These are phyloP conservation scores for Xerocomellus intermedius DNA, from an alignment of 768 basidiomycete species.

Conservation along the genomic window DNA sequence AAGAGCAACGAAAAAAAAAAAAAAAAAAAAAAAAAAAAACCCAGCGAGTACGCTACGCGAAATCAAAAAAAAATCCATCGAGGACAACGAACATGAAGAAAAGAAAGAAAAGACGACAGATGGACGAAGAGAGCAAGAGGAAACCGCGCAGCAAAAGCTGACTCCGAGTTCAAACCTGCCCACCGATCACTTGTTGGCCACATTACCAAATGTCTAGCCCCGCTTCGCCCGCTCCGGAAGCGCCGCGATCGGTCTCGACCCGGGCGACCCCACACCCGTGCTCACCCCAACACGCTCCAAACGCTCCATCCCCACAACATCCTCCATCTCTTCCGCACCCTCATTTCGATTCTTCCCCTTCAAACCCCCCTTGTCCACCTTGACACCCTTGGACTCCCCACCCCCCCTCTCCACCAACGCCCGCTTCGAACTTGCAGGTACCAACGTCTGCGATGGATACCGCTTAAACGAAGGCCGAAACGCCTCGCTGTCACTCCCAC, in stretches of 20 bases:
- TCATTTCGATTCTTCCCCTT: background rate
- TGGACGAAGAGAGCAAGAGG: background rate
- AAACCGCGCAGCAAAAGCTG: background rate
- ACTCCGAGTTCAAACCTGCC: background rate
- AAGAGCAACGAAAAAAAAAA: background rate
- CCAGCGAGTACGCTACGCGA: too few species aligned
- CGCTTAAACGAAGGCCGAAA: constrained; percentile 69
- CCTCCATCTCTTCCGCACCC: background rate
- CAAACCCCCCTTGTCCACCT: background rate
- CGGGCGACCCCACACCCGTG: constrained; percentile 24
- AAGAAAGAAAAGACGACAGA: background rate
- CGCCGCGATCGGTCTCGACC: constrained; percentile 26
- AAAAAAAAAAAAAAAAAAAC: background rate
- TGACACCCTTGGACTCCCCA: constrained; percentile 17
- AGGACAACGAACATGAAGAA: background rate
- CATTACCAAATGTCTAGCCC: constrained; percentile 4
- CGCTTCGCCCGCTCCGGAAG: constrained; percentile 33
- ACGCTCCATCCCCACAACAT: background rate
- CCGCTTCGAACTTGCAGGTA: constrained; percentile 55
- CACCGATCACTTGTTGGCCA: background rate
- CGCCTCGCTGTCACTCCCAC: constrained; percentile 33
- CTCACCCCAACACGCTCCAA: background rate
- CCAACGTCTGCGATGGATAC: constrained; percentile 71
- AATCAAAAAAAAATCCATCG: background rate
- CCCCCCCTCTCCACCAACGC: constrained; percentile 37